Percentiles rank a stretch among this genome's conserved stretches.
phyloP scores from a whole-genome alignment of 768 basidiomycete species.

The Pisolithus orientalis region DNA sequence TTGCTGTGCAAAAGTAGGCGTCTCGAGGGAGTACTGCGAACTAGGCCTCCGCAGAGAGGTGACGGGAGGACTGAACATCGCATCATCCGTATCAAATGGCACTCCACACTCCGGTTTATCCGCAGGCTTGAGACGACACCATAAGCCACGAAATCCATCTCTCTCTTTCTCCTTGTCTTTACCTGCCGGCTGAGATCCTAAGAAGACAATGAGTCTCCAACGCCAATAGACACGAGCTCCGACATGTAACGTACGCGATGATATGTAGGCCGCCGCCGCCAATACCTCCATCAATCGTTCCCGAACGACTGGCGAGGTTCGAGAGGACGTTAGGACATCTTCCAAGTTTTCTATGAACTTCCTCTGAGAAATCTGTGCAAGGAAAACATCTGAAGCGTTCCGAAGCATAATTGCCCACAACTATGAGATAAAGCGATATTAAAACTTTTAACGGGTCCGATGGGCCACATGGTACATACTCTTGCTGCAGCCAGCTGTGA shows the following conservation, averaged over 20 bases:
- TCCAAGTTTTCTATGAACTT: slow-evolving; percentile 80
- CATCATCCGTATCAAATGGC: slow-evolving; percentile 72
- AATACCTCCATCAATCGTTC: slow-evolving; percentile 78
- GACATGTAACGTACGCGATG: slow-evolving; percentile 6
- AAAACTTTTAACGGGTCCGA: neutral
- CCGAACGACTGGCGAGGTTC: slow-evolving; percentile 73
- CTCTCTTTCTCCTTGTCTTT: slow-evolving; percentile 30
- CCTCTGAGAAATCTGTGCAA: slow-evolving; percentile 59
- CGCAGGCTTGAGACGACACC: slow-evolving; percentile 72
- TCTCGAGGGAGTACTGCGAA: slow-evolving; percentile 25
- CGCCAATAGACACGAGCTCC: too few species aligned
- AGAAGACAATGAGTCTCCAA: slow-evolving; percentile 1
- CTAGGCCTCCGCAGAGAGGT: slow-evolving; percentile 27
- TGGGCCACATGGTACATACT: slow-evolving; percentile 33
- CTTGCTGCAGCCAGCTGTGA: slow-evolving; percentile 73
- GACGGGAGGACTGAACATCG: slow-evolving; percentile 69
- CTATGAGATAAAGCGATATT: slow-evolving; percentile 28
- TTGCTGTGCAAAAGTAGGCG: slow-evolving; percentile 36
- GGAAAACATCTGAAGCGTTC: slow-evolving; percentile 69
- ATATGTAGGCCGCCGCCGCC: slow-evolving; percentile 67
- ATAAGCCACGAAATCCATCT: slow-evolving; percentile 63
- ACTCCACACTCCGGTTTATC: slow-evolving; percentile 83
- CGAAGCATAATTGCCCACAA: slow-evolving; percentile 89
- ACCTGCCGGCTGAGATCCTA: slow-evolving; percentile 17
- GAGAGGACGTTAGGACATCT: slow-evolving; percentile 54